phyloP scores from a whole-genome alignment of 2,329 filamentous ascomycete species.

The Epicoccum sorghinum region DNA sequence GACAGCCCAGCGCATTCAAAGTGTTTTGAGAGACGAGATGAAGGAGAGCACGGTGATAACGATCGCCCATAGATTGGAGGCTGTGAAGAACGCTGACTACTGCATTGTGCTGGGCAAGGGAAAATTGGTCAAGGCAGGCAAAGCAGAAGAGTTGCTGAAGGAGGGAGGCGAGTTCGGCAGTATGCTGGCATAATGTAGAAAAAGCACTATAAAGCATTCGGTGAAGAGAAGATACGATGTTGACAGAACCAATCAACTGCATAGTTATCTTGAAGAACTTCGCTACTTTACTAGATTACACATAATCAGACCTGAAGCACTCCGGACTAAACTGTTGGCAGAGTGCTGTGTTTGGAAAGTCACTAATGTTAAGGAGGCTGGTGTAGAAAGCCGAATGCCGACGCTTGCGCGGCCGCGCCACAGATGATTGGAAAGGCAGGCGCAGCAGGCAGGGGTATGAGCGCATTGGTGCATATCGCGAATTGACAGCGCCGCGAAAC shows the following conservation, averaged over 20 bases:
- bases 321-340: no score
- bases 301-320: no score
- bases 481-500: constrained; percentile 24
- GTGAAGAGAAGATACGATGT: no score
- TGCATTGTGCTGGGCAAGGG: constrained; percentile 62
- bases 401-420: constrained; percentile 20
- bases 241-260: no score
- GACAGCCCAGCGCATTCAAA: constrained; percentile 63
- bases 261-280: no score
- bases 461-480: constrained; percentile 27
- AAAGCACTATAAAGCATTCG: no score
- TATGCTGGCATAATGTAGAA: constrained; percentile 35
- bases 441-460: constrained; percentile 21
- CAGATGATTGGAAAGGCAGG: constrained; percentile 5
- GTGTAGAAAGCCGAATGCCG: constrained; percentile 2
- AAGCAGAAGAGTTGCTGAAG: constrained; percentile 42
- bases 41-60: constrained; percentile 66
- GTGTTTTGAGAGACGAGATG: constrained; percentile 62
- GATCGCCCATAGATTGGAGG: constrained; percentile 69
- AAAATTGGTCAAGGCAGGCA: constrained; percentile 49
- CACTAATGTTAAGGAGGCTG: not conserved
- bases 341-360: no score
- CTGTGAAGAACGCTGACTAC: constrained; percentile 64
- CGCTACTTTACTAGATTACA: no score
- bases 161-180: constrained; percentile 42